Evolutionary conservation across 1,284 basidiomycete species (phyloP).

Genomic region (Irpex rosettiformis): DNA sequence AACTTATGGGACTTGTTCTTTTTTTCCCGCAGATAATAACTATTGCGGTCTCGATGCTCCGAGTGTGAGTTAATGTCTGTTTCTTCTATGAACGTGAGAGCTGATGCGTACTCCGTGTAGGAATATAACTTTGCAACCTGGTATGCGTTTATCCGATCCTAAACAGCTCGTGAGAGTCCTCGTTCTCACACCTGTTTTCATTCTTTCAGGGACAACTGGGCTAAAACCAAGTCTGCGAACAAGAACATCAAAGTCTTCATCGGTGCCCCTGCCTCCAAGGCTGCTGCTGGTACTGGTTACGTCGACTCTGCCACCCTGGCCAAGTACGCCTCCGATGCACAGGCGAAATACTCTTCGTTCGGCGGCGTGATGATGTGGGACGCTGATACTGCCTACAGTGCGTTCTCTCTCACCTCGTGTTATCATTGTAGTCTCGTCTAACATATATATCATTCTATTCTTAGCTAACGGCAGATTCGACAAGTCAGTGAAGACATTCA

Average conservation of each 20-base stretch:
- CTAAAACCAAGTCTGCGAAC: constrained; percentile 51
- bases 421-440: neutral
- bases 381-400: constrained; percentile 26
- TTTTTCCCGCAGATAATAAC: constrained; percentile 44
- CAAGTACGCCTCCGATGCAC: constrained; percentile 38
- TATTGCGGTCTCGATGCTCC: constrained; percentile 41
- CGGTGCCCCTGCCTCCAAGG: constrained; percentile 48
- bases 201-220: constrained; percentile 53
- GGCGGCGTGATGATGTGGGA: constrained; percentile 61
- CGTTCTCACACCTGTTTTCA: neutral
- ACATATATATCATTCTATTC: constrained; percentile 10
- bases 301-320: constrained; percentile 43
- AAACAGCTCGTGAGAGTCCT: too few relatives aligned
- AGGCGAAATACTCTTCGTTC: constrained; percentile 50
- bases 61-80: constrained; percentile 1
- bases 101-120: constrained; percentile 28
- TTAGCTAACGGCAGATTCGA: constrained; percentile 28
- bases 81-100: neutral
- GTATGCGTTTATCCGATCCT: neutral
- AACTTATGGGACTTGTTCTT: neutral
- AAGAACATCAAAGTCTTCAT: constrained; percentile 56
- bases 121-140: constrained; percentile 41
- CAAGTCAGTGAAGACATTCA: constrained; percentile 25
- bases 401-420: constrained; percentile 9
- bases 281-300: constrained; percentile 48